These are phyloP conservation scores for Fusarium sp. DNA, from an alignment of 2,329 filamentous ascomycete species.

Conservation along the genomic window DNA sequence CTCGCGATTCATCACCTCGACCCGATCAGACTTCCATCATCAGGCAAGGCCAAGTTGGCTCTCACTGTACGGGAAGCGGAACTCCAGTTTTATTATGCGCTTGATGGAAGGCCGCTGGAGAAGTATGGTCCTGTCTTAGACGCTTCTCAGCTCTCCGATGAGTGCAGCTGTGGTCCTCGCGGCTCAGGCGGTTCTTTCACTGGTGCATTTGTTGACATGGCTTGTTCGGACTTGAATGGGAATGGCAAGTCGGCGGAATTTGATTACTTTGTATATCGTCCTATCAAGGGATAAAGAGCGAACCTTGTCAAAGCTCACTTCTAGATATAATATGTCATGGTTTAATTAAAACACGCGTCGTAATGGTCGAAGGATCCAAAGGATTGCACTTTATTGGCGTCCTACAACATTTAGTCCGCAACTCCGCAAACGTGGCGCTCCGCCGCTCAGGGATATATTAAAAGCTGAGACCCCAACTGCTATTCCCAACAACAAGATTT, in stretches of 20 bases:
- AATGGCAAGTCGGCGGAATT: slow-evolving; percentile 58
- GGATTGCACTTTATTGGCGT: neutral
- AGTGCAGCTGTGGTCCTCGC: slow-evolving; percentile 65
- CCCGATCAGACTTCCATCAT: slow-evolving; percentile 61
- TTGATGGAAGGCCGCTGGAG: slow-evolving; percentile 57
- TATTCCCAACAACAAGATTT: neutral
- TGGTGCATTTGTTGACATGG: slow-evolving; percentile 67
- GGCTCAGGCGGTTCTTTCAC: slow-evolving; percentile 71
- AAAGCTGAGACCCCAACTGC: neutral
- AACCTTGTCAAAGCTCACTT: no score
- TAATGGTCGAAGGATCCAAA: neutral
- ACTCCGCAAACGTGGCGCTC: neutral
- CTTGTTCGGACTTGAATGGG: slow-evolving; percentile 66
- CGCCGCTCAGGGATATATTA: neutral
- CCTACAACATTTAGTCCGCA: neutral
- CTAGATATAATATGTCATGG: neutral
- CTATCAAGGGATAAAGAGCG: neutral
- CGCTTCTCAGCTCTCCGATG: slow-evolving; percentile 68
- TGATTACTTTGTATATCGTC: slow-evolving; percentile 55
- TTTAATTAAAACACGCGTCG: neutral
- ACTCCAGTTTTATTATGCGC: slow-evolving; percentile 67
- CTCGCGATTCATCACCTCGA: slow-evolving; percentile 56
- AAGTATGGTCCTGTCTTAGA: slow-evolving; percentile 66
- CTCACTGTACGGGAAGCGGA: slow-evolving; percentile 61
- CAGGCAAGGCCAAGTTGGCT: slow-evolving; percentile 64